Percentiles rank a stretch among this genome's conserved stretches.
Conservation (phyloP, 352 stramenopile species). For the Blastocystis sp. region DNA sequence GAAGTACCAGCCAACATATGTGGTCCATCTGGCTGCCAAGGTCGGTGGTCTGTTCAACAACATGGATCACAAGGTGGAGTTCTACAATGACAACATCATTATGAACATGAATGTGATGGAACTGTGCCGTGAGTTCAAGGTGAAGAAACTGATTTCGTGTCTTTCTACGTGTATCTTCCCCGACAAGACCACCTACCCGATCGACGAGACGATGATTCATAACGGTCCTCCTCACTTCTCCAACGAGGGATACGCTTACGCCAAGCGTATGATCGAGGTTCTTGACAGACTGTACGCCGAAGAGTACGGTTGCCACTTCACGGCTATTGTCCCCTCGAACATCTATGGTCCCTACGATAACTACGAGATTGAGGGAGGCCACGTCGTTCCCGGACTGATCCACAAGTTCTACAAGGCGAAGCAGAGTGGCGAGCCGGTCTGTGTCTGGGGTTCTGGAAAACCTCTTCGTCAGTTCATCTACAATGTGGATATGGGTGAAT, state of each 20-base stretch:
- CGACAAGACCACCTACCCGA: slow-evolving; percentile 90
- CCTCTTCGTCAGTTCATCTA: slow-evolving; percentile 94
- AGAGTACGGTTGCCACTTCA: slow-evolving; percentile 90
- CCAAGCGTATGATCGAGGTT: slow-evolving; percentile 94
- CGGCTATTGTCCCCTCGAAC: slow-evolving; percentile 95
- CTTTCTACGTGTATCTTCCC: slow-evolving; percentile 96
- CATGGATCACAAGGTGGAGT: slow-evolving; percentile 82
- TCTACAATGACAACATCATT: slow-evolving; percentile 91
- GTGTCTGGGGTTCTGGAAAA: slow-evolving; percentile 83
- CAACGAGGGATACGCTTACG: slow-evolving; percentile 86
- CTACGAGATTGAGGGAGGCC: slow-evolving; percentile 86
- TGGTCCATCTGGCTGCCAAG: slow-evolving; percentile 88
- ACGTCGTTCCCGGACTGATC: slow-evolving; percentile 92
- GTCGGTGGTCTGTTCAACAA: slow-evolving; percentile 69
- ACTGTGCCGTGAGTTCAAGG: slow-evolving; percentile 71
- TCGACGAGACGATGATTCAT: slow-evolving; percentile 93
- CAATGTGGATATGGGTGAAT: slow-evolving; percentile 80
- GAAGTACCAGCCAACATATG: slow-evolving; percentile 81
- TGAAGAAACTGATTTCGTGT: slow-evolving; percentile 90
- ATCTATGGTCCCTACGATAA: slow-evolving; percentile 97
- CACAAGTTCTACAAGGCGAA: slow-evolving; percentile 96
- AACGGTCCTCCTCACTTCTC: slow-evolving; percentile 70
- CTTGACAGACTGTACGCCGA: slow-evolving; percentile 75
- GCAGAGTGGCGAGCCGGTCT: slow-evolving; percentile 72
- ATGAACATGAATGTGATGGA: slow-evolving; percentile 98